Conservation (phyloP, 2,329 filamentous ascomycete genomes). For the Colletotrichum lindemuthianum region DNA sequence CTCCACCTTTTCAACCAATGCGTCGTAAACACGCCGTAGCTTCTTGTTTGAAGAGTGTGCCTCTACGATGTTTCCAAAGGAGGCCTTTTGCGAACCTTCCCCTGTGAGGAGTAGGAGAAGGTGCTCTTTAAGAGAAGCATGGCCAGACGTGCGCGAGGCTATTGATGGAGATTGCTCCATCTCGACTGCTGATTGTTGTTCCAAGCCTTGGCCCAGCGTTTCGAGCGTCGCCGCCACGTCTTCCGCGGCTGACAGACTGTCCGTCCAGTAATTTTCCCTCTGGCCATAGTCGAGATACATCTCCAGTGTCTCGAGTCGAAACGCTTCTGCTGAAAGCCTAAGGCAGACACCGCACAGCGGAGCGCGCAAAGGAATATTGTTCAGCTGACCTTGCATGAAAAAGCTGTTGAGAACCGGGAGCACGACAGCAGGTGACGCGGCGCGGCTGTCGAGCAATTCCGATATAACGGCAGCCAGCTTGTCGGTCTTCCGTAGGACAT, state of each 20-base stretch:
- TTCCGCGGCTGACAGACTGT: not conserved
- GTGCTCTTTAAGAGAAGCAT: not conserved
- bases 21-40: not conserved
- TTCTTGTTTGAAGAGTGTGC: not conserved
- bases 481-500: not conserved
- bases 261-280: constrained; percentile 16
- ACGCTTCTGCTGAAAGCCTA: constrained; percentile 43
- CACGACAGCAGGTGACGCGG: constrained; percentile 36
- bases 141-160: too few relatives aligned
- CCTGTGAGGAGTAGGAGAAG: not conserved
- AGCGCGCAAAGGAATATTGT: constrained; percentile 39
- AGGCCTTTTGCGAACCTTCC: not conserved
- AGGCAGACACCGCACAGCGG: constrained; percentile 45
- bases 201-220: not conserved
- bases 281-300: constrained; percentile 27
- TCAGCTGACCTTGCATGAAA: constrained; percentile 44
- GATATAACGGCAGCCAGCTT: constrained; percentile 11
- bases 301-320: constrained; percentile 8
- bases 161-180: too few relatives aligned
- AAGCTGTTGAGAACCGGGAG: constrained; percentile 55
- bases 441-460: not conserved
- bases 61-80: constrained; percentile 1
- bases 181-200: too few relatives aligned
- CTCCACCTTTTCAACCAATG: not conserved
- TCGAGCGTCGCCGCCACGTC: not conserved